Conservation (phyloP, 805 yeast genomes). For the Cyberlindnera lachancei region DNA sequence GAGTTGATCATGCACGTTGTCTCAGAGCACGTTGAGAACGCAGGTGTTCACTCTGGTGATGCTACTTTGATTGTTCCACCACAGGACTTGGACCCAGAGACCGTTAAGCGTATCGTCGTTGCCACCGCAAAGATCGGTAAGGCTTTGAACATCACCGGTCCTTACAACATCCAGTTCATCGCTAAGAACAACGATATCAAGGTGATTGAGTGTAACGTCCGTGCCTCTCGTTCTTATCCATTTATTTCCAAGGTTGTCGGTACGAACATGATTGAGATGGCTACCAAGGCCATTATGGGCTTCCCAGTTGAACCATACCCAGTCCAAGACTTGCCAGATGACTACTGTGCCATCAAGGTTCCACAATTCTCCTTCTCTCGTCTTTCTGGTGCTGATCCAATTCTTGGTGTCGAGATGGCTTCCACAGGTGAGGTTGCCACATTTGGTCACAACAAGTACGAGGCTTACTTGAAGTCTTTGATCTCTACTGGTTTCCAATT, state of each 20-base stretch:
- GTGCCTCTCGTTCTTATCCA: constrained; percentile 99
- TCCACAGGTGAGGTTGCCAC: constrained; percentile 99
- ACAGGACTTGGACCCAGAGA: constrained; percentile 87
- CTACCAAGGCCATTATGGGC: constrained; percentile 92
- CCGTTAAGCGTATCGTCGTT: constrained; percentile 83
- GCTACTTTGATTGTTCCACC: constrained; percentile 97
- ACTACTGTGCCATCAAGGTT: constrained; percentile 92
- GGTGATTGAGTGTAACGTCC: constrained; percentile 96
- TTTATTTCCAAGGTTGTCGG: constrained; percentile 97
- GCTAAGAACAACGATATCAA: constrained; percentile 93
- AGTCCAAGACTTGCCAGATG: constrained; percentile 77
- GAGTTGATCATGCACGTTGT: constrained; percentile 94
- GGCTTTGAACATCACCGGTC: constrained; percentile 95
- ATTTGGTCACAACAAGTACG: constrained; percentile 92
- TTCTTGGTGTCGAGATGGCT: constrained; percentile 98
- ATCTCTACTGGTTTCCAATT: constrained; percentile 91
- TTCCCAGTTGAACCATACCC: constrained; percentile 87
- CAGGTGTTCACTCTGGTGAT: constrained; percentile 99
- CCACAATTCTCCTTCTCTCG: constrained; percentile 98
- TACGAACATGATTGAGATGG: constrained; percentile 93
- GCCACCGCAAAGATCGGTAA: constrained; percentile 95
- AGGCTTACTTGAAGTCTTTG: constrained; percentile 92
- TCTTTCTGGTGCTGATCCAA: constrained; percentile 96
- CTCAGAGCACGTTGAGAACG: constrained; percentile 97
- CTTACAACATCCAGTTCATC: constrained; percentile 93